A percentile compares a stretch with the other conserved stretches of the same genome.
phyloP scores from a whole-genome alignment of 495 filamentous ascomycete genomes.

The Penicillium fimorum region DNA sequence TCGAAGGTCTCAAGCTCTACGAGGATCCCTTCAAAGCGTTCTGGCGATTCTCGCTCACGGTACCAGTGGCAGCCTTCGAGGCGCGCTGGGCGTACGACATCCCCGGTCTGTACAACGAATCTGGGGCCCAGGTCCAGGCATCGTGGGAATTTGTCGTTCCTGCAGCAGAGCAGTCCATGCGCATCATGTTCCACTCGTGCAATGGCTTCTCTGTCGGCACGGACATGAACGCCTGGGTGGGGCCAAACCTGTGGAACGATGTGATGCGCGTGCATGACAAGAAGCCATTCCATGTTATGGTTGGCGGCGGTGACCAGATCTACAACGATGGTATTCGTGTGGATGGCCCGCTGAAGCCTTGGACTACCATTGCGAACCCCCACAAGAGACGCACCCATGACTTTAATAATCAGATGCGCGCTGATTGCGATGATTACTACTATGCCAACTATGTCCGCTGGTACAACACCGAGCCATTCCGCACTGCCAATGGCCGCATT shows the following conservation, averaged over 20 bases:
- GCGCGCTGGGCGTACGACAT: slow-evolving; percentile 52
- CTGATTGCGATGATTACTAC: slow-evolving; percentile 84
- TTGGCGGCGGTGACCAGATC: slow-evolving; percentile 93
- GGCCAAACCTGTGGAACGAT: slow-evolving; percentile 86
- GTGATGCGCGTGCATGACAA: slow-evolving; percentile 67
- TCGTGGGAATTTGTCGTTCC: slow-evolving; percentile 69
- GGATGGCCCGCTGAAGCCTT: slow-evolving; percentile 69
- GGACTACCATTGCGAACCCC: slow-evolving; percentile 81
- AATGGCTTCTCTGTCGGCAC: slow-evolving; percentile 96
- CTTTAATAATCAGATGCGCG: slow-evolving; percentile 71
- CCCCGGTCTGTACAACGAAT: slow-evolving; percentile 39
- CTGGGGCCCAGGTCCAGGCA: slow-evolving; percentile 37
- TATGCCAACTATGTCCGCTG: slow-evolving; percentile 84
- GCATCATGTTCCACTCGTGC: slow-evolving; percentile 93
- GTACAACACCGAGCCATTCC: slow-evolving; percentile 84
- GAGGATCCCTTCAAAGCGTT: slow-evolving; percentile 75
- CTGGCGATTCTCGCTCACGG: slow-evolving; percentile 70
- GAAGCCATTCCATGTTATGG: slow-evolving; percentile 89
- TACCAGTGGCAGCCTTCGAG: slow-evolving; percentile 48
- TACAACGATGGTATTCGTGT: slow-evolving; percentile 92
- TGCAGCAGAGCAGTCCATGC: slow-evolving; percentile 78
- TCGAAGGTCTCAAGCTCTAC: slow-evolving; percentile 68
- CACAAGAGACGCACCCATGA: slow-evolving; percentile 74
- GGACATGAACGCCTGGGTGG: slow-evolving; percentile 79
- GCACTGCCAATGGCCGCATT: slow-evolving; percentile 79